Evolutionary conservation across 768 basidiomycete species (phyloP), one percentile per base, ranked within the genome.

Genomic region (Leccinum subgranulosum): DNA sequence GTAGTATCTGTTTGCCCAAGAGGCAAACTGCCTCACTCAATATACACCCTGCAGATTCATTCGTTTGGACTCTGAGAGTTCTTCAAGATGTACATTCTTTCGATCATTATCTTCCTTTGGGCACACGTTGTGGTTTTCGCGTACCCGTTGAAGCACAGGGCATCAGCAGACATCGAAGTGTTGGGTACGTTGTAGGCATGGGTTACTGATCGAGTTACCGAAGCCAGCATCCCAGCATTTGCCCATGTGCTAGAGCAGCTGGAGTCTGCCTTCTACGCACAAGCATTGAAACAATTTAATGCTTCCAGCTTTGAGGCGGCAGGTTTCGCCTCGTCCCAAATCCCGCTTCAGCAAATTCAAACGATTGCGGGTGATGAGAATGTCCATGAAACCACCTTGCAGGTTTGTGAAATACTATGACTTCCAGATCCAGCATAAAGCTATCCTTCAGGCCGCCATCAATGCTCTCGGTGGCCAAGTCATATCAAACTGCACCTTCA

Each of bases 211-310:
- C 7, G 9, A 47, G 14, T 43, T 25, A 25, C 43, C 50, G 43
- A 53, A 46, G 3, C 21, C 34, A 50, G 10, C 17, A 33, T 57
- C 39, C 28, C 56, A 92, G 90, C 85, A 67, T 92, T 92, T 61
- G 88, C 89, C 47, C 76, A 84, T 68, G 84, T 88, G 50, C 77
- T 92, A 46, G 90, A 92, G 69, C 82, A 86, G 60, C 75, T 92
- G 15, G 90, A 92, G 70, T 79, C 79, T 12, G 64, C 74, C 27
- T 92, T 92, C 67, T 93, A 93, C 69, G 57, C 73, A 2, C 80
- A 89, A 65, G 88, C 83, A 15, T 74, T 91, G 23, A 53, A 71
- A 12, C 86, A 85, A 64, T 92, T 92, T 77, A 72, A 82, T 62
- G 74, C 76, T 31, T 67, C 79, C 4, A 87, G 88, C 69, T 92